These are phyloP conservation scores for Candida gorgasii DNA, from an alignment of 805 yeast genomes.

Conservation along the genomic window DNA sequence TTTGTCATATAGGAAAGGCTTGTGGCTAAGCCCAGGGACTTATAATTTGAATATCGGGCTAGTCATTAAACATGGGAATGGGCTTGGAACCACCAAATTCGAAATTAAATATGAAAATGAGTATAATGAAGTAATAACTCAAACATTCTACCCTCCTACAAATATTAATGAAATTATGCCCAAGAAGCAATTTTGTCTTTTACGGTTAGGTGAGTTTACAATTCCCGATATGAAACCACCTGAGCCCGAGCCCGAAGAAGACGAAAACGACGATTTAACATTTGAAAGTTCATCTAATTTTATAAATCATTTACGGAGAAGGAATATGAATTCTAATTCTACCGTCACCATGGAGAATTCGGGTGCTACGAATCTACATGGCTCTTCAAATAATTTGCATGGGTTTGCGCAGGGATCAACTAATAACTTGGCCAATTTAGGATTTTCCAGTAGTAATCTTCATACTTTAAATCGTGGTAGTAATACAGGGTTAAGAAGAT, in stretches of 20 bases:
- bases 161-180: constrained; percentile 61
- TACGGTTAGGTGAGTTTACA: constrained; percentile 52
- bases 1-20: constrained; percentile 44
- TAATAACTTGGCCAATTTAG: constrained; percentile 1
- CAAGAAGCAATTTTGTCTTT: constrained; percentile 46
- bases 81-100: constrained; percentile 60
- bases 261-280: constrained; percentile 1
- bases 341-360: neutral
- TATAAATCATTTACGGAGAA: constrained; percentile 2
- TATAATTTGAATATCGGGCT: constrained; percentile 55
- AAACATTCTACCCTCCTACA: constrained; percentile 55
- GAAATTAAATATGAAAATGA: constrained; percentile 38
- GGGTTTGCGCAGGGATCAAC: too few species aligned
- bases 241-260: constrained; percentile 1
- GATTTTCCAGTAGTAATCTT: neutral
- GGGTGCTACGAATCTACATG: neutral
- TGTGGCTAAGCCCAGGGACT: constrained; percentile 49
- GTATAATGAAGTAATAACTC: constrained; percentile 25
- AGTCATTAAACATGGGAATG: constrained; percentile 53
- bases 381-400: neutral
- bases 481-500: neutral
- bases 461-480: neutral
- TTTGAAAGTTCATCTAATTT: constrained; percentile 6
- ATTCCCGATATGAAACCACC: constrained; percentile 23
- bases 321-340: constrained; percentile 4